Evolutionary conservation across 2,329 filamentous ascomycete genomes (phyloP), one percentile per base, ranked within the genome.

Genomic region (Cladosporium sp.): DNA sequence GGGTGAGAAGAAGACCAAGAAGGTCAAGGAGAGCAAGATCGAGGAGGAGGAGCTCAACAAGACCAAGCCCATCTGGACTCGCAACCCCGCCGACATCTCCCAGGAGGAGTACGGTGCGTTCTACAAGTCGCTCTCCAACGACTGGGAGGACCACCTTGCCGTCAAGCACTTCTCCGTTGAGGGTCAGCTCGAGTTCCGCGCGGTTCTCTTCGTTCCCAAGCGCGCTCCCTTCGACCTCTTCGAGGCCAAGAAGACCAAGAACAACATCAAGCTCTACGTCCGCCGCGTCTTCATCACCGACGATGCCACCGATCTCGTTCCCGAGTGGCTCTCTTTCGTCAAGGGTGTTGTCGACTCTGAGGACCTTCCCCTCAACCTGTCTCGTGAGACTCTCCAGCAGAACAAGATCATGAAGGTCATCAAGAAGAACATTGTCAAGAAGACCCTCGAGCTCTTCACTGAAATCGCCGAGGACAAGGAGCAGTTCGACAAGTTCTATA

Each of bases 331-430:
- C 70, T 84, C 89, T 80, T 98, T 98, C 79, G 79, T 98, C 85
- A 98, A 98, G 88, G 93, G 93, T 86, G 93, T 98, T 67, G 93
- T 98, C 74, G 93, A 98, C 80, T 98, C 93, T 69, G 93, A 98
- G 84, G 93, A 98, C 75, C 87, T 98, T 59, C 93, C 93, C 66
- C 87, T 98, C 75, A 98, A 98, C 85, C 77, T 98, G 80, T 97
- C 93, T 70, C 93, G 93, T 87, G 93, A 98, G 86, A 97, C 92
- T 54, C 89, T 98, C 46, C 93, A 98, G 80, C 93, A 97, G 83
- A 98, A 97, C 88, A 97, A 97, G 90, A 98, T 98, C 83, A 97
- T 97, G 93, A 97, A 97, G 87, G 93, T 97, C 76, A 97, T 97
- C 84, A 95, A 95, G 86, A 98, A 98, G 90, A 98, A 98, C 86